Base-by-base conservation (phyloP, 2,329 filamentous ascomycete species). In the Talaromyces amestolkiae region DNA sequence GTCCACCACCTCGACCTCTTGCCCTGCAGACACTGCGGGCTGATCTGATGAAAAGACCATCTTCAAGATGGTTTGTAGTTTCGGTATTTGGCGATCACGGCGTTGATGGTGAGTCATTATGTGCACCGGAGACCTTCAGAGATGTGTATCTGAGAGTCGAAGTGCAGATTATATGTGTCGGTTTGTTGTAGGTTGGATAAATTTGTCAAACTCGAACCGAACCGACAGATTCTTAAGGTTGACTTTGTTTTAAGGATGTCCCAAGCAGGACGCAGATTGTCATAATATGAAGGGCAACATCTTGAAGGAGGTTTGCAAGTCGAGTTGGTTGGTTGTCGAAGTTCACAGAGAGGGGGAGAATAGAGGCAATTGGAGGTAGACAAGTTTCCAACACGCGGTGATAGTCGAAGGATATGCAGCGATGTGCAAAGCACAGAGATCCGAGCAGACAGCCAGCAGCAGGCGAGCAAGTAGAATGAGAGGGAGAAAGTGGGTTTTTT, bases 1-100 rank as follows among this genome's bases (percentile, higher is more conserved):
- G 69, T 90, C 86, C 66, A 84, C 80, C 70, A 88, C 77, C 65
- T 97, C 93, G 66, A 88, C 86, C 61, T 87, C 86, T 51, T 77
- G 78, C 58, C 73, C 73, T 39, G 71, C 66, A 13, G 72, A 74
- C 68, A 75, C 74, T 54, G 72, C 76, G 64, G 78, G 75, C 64
- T 77, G 73, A 58, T 78, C 78, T 51, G 79, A 76, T 35, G 80
- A 73, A 63, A 78, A 74, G 45, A 82, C 74, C 78, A 83, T 81
- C 71, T 79, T 81, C 66, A 80, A 70, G 17, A 80, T 69, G 65
- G 76, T 78, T 61, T 80, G 77, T 67, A 81, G 71, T 47, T 74
- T 75, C 27, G 75, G 72, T 58, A 62, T 31, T 43, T 62, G 67
- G 6, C 51, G 37, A 22, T 67, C 65, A 37, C 58, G 59, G 9